Evolutionary conservation across 441 rosid species (phyloP).

Genomic region (Aquilaria agallochum): DNA sequence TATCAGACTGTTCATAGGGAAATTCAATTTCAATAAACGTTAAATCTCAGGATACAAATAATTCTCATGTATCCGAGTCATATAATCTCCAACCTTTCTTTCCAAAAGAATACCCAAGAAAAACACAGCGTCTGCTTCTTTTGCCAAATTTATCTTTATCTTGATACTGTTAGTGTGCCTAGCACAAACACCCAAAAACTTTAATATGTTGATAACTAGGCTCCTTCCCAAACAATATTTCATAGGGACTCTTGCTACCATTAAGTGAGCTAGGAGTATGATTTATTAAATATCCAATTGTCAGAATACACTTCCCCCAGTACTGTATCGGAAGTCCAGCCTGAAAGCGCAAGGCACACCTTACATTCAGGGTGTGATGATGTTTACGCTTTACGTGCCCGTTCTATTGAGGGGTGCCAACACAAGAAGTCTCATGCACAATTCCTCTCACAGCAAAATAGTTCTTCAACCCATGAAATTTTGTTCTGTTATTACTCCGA

Average conservation of each 20-base stretch:
- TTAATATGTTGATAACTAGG: neutral
- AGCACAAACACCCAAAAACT: neutral
- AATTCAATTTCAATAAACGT: neutral
- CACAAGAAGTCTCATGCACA: neutral
- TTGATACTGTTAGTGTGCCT: neutral
- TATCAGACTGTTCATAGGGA: neutral
- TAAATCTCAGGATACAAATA: constrained; percentile 1
- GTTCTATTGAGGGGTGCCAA: neutral
- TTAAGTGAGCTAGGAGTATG: neutral
- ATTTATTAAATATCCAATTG: neutral
- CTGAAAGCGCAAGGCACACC: too few relatives aligned
- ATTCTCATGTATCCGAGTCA: neutral
- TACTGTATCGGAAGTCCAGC: too few relatives aligned
- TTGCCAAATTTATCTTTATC: neutral
- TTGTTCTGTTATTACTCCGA: constrained; percentile 9
- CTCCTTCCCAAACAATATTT: neutral
- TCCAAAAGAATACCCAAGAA: constrained; percentile 7
- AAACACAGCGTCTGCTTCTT: neutral
- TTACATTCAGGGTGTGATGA: too few relatives aligned
- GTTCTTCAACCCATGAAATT: neutral
- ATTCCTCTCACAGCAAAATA: neutral
- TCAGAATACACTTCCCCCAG: neutral
- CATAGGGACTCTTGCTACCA: neutral
- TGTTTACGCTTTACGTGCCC: too few relatives aligned
- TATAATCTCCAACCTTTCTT: constrained; percentile 16